Base-by-base conservation (phyloP, 148 eudicot genomes). In the Nepenthes gracilis region DNA sequence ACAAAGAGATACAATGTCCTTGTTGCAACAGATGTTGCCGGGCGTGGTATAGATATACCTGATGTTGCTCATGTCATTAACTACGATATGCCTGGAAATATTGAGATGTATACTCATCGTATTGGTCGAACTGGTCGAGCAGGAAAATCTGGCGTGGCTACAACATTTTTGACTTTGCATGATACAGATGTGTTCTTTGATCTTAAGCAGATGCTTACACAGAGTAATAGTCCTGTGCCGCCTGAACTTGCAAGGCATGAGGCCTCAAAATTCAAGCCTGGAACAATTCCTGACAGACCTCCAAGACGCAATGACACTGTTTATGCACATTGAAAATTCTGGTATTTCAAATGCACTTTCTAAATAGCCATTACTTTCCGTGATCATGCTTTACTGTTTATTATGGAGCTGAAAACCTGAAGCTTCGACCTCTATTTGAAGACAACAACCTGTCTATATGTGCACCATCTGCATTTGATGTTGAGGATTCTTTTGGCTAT, bases 171-270 rank as follows among this genome's bases (percentile, higher is more conserved):
- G 85, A 85, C 96, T 38, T 33, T 85, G 59, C 78, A 78, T 38
- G 89, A 88, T 61, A 64, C 85, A 10, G 83, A 85, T 9, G 96
- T 88, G 43, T 85, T 89, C 67, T 89, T 75, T 67, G 89, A 85
- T 67, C 82, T 85, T 56, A 85, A 89, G 79, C 87, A 81, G 70
- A 85, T 89, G 89, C 77, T 89, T 37, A 61, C 66, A 49, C 87
- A 85, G 75, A 89, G 87, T 70, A 83, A 81, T 60, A 89, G 85
- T 70, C 79, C 79, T 6, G 93, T 89, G 59, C 96, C 96, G 1
- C 87, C 90, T 35, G 93, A 89, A 70, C 83, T 89, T 63, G 83
- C 83, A 13, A 83, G 90, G 60, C 96, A 89, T 9, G 93, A 85
- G 67, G 78, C 83, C 14, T 74, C 87, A 1, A 82, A 79, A 32